These are phyloP conservation scores for Neurospora sp. DNA, from an alignment of 495 filamentous ascomycete species.

Conservation along the genomic window DNA sequence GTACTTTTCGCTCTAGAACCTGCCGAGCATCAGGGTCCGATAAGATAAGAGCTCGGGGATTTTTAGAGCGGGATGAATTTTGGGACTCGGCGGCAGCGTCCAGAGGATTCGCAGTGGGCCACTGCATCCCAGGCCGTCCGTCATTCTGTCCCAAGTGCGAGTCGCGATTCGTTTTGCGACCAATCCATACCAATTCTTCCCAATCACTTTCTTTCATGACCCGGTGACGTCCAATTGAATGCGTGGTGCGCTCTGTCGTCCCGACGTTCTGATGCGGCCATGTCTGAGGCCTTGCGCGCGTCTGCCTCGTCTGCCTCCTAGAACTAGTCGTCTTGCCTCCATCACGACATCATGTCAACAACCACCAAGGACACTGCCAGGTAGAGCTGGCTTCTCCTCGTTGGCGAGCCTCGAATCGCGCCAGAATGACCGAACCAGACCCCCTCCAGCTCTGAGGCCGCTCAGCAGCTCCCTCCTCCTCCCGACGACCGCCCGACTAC, in stretches of 20 bases:
- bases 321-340: background rate
- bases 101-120: background rate
- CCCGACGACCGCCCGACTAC: background rate
- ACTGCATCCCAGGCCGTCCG: background rate
- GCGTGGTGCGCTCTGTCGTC: constrained; percentile 15
- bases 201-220: constrained; percentile 2
- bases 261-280: constrained; percentile 21
- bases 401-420: background rate
- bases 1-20: background rate
- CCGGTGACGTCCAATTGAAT: constrained; percentile 17
- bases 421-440: background rate
- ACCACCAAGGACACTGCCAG: background rate
- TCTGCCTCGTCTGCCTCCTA: constrained; percentile 11
- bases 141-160: background rate
- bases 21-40: background rate
- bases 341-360: background rate
- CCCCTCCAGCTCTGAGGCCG: background rate
- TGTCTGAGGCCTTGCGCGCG: constrained; percentile 11
- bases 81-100: background rate
- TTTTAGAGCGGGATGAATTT: constrained; percentile 5
- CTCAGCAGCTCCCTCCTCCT: background rate
- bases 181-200: background rate
- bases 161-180: background rate
- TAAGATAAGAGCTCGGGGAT: constrained; percentile 1
- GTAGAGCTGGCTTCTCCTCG: background rate